A percentile compares a stretch with the other conserved stretches of the same genome.
phyloP scores from a whole-genome alignment of 495 filamentous ascomycete genomes.

The Parathielavia hyrcaniae region DNA sequence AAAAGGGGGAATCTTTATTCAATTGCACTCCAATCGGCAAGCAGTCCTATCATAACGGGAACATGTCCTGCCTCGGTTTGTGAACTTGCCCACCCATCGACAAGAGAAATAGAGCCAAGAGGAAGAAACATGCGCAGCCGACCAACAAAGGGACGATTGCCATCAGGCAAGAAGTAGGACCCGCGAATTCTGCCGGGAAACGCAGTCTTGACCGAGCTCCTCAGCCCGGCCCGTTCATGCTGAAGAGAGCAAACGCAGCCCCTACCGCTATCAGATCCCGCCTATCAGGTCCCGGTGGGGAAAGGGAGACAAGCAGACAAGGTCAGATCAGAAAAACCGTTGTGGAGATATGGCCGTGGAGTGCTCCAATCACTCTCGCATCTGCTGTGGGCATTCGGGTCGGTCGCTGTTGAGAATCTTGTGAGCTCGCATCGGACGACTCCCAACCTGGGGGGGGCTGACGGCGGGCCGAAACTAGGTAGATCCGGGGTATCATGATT shows the following conservation, averaged over 20 bases:
- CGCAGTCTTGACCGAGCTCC: background rate
- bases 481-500: conserved; percentile 9
- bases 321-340: background rate
- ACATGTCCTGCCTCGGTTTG: conserved; percentile 35
- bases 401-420: conserved; percentile 11
- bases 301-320: background rate
- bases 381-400: background rate
- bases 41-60: conserved; percentile 40
- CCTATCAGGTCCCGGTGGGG: background rate
- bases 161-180: conserved; percentile 1
- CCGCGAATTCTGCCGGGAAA: background rate
- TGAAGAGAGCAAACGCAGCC: background rate
- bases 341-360: background rate
- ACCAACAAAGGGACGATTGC: conserved; percentile 18
- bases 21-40: conserved; percentile 39
- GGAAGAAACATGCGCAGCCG: conserved; percentile 34
- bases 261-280: background rate
- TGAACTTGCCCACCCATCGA: conserved; percentile 29
- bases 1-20: conserved; percentile 29
- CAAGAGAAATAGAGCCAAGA: conserved; percentile 29
- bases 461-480: conserved; percentile 3
- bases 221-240: background rate
- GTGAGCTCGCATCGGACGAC: conserved; percentile 10
- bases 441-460: conserved; percentile 5
- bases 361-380: background rate